Conservation (phyloP, 1,139 yeast genomes). For the Candida labiduridarum region DNA sequence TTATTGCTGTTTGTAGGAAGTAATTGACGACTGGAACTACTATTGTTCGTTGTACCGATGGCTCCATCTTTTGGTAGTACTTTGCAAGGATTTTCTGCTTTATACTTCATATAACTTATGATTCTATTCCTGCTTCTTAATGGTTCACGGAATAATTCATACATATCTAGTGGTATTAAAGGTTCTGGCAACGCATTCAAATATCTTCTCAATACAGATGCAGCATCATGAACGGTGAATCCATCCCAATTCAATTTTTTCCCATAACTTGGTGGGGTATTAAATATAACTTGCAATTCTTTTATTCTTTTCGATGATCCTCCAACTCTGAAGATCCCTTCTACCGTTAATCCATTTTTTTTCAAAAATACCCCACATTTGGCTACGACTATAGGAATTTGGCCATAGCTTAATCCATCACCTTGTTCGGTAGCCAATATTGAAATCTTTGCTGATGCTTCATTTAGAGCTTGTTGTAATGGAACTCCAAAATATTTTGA, state of each 20-base stretch:
- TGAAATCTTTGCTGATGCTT: slow-evolving; percentile 76
- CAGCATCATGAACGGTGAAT: slow-evolving; percentile 97
- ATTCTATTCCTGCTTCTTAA: slow-evolving; percentile 62
- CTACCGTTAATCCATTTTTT: slow-evolving; percentile 71
- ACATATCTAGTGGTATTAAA: slow-evolving; percentile 74
- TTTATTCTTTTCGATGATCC: slow-evolving; percentile 90
- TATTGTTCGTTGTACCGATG: slow-evolving; percentile 3
- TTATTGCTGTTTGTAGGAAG: background rate
- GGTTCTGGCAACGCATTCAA: slow-evolving; percentile 92
- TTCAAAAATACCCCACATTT: slow-evolving; percentile 89
- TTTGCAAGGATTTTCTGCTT: slow-evolving; percentile 46
- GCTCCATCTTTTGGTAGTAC: slow-evolving; percentile 6
- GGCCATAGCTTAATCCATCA: slow-evolving; percentile 58
- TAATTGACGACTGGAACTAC: background rate
- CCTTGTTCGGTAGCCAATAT: slow-evolving; percentile 42
- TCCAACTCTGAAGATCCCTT: slow-evolving; percentile 92
- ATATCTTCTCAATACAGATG: slow-evolving; percentile 82
- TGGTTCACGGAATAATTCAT: slow-evolving; percentile 82
- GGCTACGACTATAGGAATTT: slow-evolving; percentile 89
- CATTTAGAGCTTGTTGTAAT: slow-evolving; percentile 64
- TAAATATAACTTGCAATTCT: slow-evolving; percentile 80
- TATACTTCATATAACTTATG: slow-evolving; percentile 61
- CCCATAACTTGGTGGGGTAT: slow-evolving; percentile 88
- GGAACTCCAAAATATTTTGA: slow-evolving; percentile 84
- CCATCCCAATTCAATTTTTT: slow-evolving; percentile 88